A percentile compares a stretch with the other conserved stretches of the same genome.
Evolutionary conservation across 1,139 yeast genomes (phyloP).

Genomic region (Zygoascus meyerae): DNA sequence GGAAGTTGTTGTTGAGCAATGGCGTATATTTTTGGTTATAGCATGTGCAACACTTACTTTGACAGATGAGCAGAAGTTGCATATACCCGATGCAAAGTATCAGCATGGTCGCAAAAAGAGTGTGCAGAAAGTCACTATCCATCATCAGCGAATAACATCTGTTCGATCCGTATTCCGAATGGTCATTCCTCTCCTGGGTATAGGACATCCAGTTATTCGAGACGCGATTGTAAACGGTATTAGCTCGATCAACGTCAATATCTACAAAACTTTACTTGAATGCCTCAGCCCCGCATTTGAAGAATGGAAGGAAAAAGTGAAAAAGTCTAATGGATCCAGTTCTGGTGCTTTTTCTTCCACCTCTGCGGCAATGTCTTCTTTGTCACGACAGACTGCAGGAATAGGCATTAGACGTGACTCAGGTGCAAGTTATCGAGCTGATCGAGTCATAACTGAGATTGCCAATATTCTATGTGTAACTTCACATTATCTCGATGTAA

Average conservation of each 20-base stretch:
- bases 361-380: conserved; percentile 5
- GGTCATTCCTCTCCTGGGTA: conserved; percentile 74
- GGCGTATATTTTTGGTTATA: conserved; percentile 83
- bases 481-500: conserved; percentile 53
- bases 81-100: conserved; percentile 42
- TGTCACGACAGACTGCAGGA: conserved; percentile 8
- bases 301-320: conserved; percentile 30
- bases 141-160: conserved; percentile 87
- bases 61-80: conserved; percentile 75
- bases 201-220: conserved; percentile 64
- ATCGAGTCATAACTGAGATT: conserved; percentile 64
- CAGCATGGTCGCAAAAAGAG: conserved; percentile 64
- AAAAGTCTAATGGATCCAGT: conserved; percentile 1
- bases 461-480: conserved; percentile 73
- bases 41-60: conserved; percentile 91
- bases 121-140: conserved; percentile 61
- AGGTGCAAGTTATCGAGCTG: conserved; percentile 34
- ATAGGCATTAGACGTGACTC: conserved; percentile 15
- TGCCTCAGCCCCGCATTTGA: conserved; percentile 60
- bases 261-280: conserved; percentile 76
- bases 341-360: conserved; percentile 9
- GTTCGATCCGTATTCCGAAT: conserved; percentile 85
- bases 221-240: conserved; percentile 85
- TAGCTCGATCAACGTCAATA: conserved; percentile 84
- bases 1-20: conserved; percentile 73